Evolutionary conservation across 2,329 filamentous ascomycete genomes (phyloP).

Genomic region (Colletotrichum caudatum): DNA sequence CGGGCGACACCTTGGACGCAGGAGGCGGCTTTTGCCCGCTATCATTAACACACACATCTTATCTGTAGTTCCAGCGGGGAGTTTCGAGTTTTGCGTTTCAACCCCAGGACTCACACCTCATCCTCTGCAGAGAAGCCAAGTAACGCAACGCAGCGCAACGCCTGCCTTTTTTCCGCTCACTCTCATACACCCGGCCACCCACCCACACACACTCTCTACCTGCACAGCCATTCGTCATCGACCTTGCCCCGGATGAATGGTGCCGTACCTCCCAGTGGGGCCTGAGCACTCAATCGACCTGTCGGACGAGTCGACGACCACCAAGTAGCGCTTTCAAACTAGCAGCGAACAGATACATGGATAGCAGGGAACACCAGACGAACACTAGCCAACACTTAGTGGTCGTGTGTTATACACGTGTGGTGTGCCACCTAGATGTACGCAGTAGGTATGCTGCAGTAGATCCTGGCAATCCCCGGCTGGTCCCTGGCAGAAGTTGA

Average conservation of each 20-base stretch:
- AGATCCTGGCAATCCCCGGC: not conserved
- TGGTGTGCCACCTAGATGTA: not conserved
- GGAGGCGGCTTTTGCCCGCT: slow-evolving; percentile 36
- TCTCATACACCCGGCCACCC: too few species aligned
- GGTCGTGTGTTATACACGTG: not conserved
- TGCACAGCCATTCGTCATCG: slow-evolving; percentile 10
- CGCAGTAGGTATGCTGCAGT: not conserved
- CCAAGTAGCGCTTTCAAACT: not conserved
- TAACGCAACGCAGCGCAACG: slow-evolving; percentile 36
- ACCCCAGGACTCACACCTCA: slow-evolving; percentile 7
- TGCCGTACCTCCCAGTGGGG: slow-evolving; percentile 2
- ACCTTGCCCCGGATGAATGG: not conserved
- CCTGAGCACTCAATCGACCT: not conserved
- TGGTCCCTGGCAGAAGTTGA: not conserved
- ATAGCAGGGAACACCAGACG: slow-evolving; percentile 21
- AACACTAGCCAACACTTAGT: not conserved
- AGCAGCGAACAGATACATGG: not conserved
- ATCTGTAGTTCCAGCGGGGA: not conserved
- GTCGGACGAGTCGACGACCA: too few species aligned
- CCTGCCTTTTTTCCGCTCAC: not conserved
- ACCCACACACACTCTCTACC: not conserved
- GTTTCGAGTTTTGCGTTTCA: slow-evolving; percentile 4
- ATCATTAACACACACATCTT: slow-evolving; percentile 12
- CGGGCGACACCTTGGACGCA: slow-evolving; percentile 23
- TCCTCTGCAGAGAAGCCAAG: slow-evolving; percentile 28